Evolutionary conservation across 495 filamentous ascomycete genomes (phyloP).

Genomic region (Hypoxylon crocopeplum): DNA sequence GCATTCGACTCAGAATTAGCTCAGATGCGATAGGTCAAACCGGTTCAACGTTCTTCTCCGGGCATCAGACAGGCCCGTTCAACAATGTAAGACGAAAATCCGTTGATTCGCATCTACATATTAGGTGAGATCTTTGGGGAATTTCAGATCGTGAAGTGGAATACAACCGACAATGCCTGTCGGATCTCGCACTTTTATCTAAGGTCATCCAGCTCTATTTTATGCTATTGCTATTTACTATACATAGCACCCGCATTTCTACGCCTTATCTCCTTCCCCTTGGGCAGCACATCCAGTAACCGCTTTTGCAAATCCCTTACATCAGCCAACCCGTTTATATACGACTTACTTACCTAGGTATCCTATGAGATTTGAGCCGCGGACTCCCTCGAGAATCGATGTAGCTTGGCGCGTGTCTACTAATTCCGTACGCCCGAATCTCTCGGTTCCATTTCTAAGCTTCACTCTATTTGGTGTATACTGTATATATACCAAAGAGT

Average conservation of each 20-base stretch:
- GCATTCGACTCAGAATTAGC: constrained; percentile 2
- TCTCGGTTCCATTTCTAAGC: too few species aligned
- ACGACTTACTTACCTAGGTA: too few species aligned
- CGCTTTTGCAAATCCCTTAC: neutral
- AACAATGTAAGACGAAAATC: too few species aligned
- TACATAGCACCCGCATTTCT: neutral
- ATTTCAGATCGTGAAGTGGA: neutral
- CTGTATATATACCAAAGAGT: too few species aligned
- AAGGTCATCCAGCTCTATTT: constrained; percentile 13
- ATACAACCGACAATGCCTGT: neutral
- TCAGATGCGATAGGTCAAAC: too few species aligned
- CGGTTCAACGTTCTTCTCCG: neutral
- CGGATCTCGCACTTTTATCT: constrained; percentile 8
- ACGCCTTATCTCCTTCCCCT: neutral
- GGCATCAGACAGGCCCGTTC: too few species aligned
- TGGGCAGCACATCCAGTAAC: too few species aligned
- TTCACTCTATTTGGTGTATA: too few species aligned
- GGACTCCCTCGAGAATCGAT: neutral
- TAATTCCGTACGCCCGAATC: too few species aligned
- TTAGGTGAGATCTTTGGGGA: constrained; percentile 9
- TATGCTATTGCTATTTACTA: neutral
- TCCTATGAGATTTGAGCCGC: too few species aligned
- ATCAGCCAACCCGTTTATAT: neutral
- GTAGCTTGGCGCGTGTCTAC: too few species aligned
- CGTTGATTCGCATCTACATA: neutral